Evolutionary conservation across 495 filamentous ascomycete species (phyloP).

Genomic region (Neurospora intermedia): DNA sequence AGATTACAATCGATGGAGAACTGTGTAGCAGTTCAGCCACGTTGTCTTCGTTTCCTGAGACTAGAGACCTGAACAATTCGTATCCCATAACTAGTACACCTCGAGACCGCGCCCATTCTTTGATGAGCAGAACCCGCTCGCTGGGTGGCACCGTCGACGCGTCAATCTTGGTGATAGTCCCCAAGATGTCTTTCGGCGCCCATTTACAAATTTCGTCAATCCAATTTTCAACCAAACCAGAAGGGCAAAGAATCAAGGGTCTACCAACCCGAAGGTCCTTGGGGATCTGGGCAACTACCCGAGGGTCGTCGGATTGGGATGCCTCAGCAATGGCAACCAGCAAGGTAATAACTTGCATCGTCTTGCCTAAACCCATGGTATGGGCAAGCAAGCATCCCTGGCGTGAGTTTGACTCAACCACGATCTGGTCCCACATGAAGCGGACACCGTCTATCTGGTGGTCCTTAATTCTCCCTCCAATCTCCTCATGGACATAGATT

Average conservation of each 20-base stretch:
- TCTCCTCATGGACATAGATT: constrained; percentile 38
- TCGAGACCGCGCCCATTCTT: constrained; percentile 50
- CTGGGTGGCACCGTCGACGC: constrained; percentile 9
- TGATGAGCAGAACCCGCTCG: constrained; percentile 35
- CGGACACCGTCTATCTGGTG: constrained; percentile 59
- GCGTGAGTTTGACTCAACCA: constrained; percentile 35
- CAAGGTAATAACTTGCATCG: constrained; percentile 78
- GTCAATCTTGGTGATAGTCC: constrained; percentile 41
- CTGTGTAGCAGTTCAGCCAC: constrained; percentile 37
- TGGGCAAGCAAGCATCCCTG: constrained; percentile 82
- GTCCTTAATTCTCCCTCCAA: constrained; percentile 41
- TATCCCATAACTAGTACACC: constrained; percentile 72
- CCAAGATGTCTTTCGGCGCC: constrained; percentile 45
- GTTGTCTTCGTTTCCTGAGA: constrained; percentile 20
- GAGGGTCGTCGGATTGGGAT: constrained; percentile 43
- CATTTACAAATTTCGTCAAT: constrained; percentile 62
- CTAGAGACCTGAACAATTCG: constrained; percentile 42
- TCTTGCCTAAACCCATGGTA: constrained; percentile 91
- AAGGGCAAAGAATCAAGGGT: constrained; percentile 66
- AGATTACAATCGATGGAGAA: constrained; percentile 64
- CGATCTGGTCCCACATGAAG: constrained; percentile 83
- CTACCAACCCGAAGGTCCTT: constrained; percentile 45
- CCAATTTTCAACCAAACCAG: constrained; percentile 74
- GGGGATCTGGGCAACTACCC: constrained; percentile 57
- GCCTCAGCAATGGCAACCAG: constrained; percentile 63